Conservation (phyloP, 306 rosid genomes). For the Astragalus membranaceus region DNA sequence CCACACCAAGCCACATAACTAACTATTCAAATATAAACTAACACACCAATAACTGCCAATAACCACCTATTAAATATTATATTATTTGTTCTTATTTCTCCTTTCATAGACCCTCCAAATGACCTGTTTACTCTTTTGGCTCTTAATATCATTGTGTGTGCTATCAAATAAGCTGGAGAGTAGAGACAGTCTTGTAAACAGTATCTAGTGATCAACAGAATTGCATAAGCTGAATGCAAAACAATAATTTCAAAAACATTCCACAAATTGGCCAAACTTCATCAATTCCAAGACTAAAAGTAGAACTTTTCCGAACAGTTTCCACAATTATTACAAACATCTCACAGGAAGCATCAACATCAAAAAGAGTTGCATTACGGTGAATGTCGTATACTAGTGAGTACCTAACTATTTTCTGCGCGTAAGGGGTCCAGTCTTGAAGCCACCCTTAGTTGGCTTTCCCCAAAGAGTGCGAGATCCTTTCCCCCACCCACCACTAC, state of each 20-base stretch:
- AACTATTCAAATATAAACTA: too few relatives aligned
- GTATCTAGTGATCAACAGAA: neutral
- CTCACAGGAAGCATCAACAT: neutral
- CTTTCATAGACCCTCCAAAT: too few relatives aligned
- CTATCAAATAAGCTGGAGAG: too few relatives aligned
- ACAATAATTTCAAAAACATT: neutral
- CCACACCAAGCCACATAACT: too few relatives aligned
- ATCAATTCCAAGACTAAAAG: neutral
- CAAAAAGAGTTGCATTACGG: neutral
- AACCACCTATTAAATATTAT: too few relatives aligned
- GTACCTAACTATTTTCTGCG: conserved; percentile 41
- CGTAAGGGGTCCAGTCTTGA: conserved; percentile 68
- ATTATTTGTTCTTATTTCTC: too few relatives aligned
- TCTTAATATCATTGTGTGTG: too few relatives aligned
- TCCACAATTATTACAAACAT: conserved; percentile 19
- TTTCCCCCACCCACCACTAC: conserved; percentile 52
- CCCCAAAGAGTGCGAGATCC: conserved; percentile 77
- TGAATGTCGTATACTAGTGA: neutral
- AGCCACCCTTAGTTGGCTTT: conserved; percentile 74
- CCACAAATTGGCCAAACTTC: conserved; percentile 8
- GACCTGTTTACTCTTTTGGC: too few relatives aligned
- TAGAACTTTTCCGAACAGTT: conserved; percentile 2
- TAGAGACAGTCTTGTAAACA: neutral
- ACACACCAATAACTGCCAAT: too few relatives aligned
- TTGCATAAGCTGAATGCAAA: neutral